These are phyloP conservation scores for Bidens hawaiensis DNA, from an alignment of 140 eudicot species.

Conservation along the genomic window DNA sequence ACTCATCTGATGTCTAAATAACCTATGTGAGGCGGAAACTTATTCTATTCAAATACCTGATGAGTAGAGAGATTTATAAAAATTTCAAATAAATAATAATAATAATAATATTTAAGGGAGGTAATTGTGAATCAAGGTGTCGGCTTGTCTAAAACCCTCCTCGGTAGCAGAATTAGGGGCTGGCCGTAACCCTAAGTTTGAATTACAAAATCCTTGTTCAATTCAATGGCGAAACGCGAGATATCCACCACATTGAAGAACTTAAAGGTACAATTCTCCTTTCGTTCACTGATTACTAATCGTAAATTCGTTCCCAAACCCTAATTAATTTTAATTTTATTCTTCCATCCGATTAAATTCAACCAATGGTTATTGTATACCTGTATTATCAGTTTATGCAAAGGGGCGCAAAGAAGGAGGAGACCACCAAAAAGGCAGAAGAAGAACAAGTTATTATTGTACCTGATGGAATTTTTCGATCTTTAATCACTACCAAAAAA, in stretches of 20 bases:
- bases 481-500: slow-evolving; percentile 45
- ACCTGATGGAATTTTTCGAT: slow-evolving; percentile 58
- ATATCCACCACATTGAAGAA: slow-evolving; percentile 70
- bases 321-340: neutral
- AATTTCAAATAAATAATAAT: too few relatives aligned
- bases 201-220: too few relatives aligned
- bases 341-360: neutral
- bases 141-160: too few relatives aligned
- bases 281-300: neutral
- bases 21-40: too few relatives aligned
- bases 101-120: too few relatives aligned
- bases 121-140: too few relatives aligned
- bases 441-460: too few relatives aligned
- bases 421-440: slow-evolving; percentile 59
- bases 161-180: too few relatives aligned
- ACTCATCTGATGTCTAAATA: too few relatives aligned
- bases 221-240: slow-evolving; percentile 79
- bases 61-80: too few relatives aligned
- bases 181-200: slow-evolving; percentile 28
- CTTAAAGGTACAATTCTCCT: slow-evolving; percentile 53
- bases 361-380: neutral
- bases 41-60: too few relatives aligned
- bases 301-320: neutral
- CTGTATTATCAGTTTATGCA: slow-evolving; percentile 67
- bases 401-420: slow-evolving; percentile 77